Conservation (phyloP, 371 early-diverging fungal genomes). For the Rhizopus delemar region DNA sequence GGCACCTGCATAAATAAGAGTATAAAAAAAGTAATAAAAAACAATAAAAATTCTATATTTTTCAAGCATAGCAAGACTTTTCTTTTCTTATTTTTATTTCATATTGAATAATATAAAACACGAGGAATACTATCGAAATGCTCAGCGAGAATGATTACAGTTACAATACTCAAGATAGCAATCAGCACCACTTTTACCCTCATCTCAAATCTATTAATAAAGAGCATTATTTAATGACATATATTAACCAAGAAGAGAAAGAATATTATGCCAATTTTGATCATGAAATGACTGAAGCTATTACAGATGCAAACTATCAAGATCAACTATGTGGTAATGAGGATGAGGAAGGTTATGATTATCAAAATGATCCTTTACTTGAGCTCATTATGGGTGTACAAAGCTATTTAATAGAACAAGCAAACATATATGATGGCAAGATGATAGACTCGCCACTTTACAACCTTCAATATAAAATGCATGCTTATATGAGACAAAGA, state of each 20-base stretch:
- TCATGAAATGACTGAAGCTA: slow-evolving; percentile 10
- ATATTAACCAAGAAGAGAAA: slow-evolving; percentile 8
- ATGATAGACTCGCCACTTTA: slow-evolving; percentile 37
- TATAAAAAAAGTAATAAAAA: neutral
- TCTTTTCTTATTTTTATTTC: neutral
- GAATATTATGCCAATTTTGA: slow-evolving; percentile 17
- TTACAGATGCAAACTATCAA: slow-evolving; percentile 23
- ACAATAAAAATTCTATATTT: neutral
- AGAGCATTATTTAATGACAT: neutral
- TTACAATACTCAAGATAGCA: neutral
- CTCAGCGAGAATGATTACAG: neutral
- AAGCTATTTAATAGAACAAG: slow-evolving; percentile 28
- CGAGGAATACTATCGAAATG: neutral
- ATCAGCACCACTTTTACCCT: neutral
- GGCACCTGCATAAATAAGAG: slow-evolving; percentile 4
- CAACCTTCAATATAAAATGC: slow-evolving; percentile 48
- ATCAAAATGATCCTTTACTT: slow-evolving; percentile 25
- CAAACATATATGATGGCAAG: slow-evolving; percentile 1
- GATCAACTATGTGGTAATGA: slow-evolving; percentile 22
- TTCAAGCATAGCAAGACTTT: neutral
- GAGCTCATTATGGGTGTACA: slow-evolving; percentile 32
- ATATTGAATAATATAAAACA: neutral
- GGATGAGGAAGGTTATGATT: slow-evolving; percentile 12
- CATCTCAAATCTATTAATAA: neutral
- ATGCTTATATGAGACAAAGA: slow-evolving; percentile 44